phyloP scores from a whole-genome alignment of 495 filamentous ascomycete genomes.

The Penicillium longicatenatum region DNA sequence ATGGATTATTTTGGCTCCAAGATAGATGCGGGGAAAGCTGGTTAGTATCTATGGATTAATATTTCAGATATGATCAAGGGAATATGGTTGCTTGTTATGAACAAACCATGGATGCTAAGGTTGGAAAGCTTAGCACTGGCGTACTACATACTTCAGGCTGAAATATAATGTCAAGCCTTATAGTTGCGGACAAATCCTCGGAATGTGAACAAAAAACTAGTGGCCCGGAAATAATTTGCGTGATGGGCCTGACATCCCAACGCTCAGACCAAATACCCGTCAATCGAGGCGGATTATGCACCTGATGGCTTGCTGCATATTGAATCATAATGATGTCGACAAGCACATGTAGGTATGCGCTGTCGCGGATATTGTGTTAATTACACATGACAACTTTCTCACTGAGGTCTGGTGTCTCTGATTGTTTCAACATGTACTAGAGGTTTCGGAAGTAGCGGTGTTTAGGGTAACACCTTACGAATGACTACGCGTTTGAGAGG shows the following conservation, averaged over 20 bases:
- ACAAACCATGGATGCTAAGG: no score
- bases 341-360: slow-evolving; percentile 17
- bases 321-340: slow-evolving; percentile 4
- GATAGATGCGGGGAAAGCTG: no score
- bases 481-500: neutral
- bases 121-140: no score
- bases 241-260: neutral
- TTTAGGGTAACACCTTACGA: neutral
- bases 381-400: neutral
- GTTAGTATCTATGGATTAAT: no score
- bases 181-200: neutral
- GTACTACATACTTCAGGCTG: no score
- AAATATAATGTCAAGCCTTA: neutral
- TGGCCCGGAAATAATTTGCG: neutral
- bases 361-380: slow-evolving; percentile 18
- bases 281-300: neutral
- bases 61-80: no score
- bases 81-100: no score
- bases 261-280: neutral
- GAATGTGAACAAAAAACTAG: no score
- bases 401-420: slow-evolving; percentile 9
- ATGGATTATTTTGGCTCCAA: neutral
- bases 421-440: slow-evolving; percentile 8
- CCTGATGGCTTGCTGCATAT: slow-evolving; percentile 15
- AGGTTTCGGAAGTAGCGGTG: neutral